Evolutionary conservation across 2,329 filamentous ascomycete species (phyloP), one percentile per base, ranked within the genome.

Genomic region (Aphanocladium album): DNA sequence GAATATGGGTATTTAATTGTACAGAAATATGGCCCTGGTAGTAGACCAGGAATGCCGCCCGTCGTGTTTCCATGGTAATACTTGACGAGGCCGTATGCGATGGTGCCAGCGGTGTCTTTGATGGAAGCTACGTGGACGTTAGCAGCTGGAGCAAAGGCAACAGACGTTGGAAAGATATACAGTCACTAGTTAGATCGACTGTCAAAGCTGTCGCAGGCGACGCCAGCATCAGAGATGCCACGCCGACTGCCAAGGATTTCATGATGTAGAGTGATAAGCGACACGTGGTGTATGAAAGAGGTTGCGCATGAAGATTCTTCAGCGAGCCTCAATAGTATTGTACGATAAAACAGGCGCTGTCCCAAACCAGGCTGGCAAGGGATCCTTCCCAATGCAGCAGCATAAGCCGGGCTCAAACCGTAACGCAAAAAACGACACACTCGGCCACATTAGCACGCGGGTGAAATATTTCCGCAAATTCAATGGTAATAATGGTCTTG

Each of bases 1-100:
- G 19, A 23, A 2, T 12, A 71, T 69, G n/a, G 23, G 9, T 9
- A 9, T 21, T 39, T 47, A 30, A 12, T 14, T 73, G 78, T 73
- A 76, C 88, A 91, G 71, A 87, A 90, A 66, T 88, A 88, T 12
- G 82, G 82, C 54, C 79, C 76, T 16, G 83, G 83, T 49, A 86
- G 70, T 71, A 85, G 85, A 33, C 83, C 83, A 1, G 83, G 79
- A 0, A 75, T 75, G 64, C 85, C 83, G 60, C 83, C 83, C 0
- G 83, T 84, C 66, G 83, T 80, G 71, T 85, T 85, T 59, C 83
- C 83, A 1, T 77, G 80, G 65, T 83, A 83, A 66, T 74, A 83
- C 41, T 75, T 78, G 67, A 80, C 72, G 57, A 82, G 64, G n/a
- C 77, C 78, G 58, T 72, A 80, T 23, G 79, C 80, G 57, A 81